These are phyloP conservation scores for Magnusiomyces suaveolens DNA, from an alignment of 1,139 yeast genomes.

Conservation along the genomic window DNA sequence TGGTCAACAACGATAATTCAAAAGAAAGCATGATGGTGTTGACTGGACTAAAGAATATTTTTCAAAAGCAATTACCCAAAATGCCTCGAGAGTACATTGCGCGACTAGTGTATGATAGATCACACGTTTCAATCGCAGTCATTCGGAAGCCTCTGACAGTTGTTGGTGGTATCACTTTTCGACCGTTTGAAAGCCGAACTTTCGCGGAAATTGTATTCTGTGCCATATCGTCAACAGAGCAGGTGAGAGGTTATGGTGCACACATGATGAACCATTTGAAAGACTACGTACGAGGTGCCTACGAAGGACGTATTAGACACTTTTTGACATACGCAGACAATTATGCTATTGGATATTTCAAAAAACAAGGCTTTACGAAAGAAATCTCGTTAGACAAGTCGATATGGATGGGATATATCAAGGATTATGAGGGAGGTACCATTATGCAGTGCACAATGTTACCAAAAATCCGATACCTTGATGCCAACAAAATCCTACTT, in stretches of 20 bases:
- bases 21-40: slow-evolving; percentile 80
- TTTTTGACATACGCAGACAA: slow-evolving; percentile 96
- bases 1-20: slow-evolving; percentile 88
- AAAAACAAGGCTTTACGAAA: slow-evolving; percentile 95
- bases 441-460: slow-evolving; percentile 95
- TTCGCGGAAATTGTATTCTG: slow-evolving; percentile 98
- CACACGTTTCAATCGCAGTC: slow-evolving; percentile 92
- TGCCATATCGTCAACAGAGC: slow-evolving; percentile 95
- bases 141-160: slow-evolving; percentile 87
- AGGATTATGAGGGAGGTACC: slow-evolving; percentile 98
- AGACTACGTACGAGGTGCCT: slow-evolving; percentile 71
- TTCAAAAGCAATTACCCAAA: slow-evolving; percentile 93
- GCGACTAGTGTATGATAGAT: slow-evolving; percentile 83
- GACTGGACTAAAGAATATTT: slow-evolving; percentile 90
- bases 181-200: slow-evolving; percentile 82
- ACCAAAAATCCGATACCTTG: slow-evolving; percentile 78
- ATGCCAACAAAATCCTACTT: slow-evolving; percentile 73
- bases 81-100: slow-evolving; percentile 98
- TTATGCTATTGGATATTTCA: slow-evolving; percentile 96
- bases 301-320: slow-evolving; percentile 71
- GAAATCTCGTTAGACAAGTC: slow-evolving; percentile 78
- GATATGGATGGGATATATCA: slow-evolving; percentile 96
- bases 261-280: slow-evolving; percentile 95
- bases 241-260: slow-evolving; percentile 97
- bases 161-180: slow-evolving; percentile 93